Evolutionary conservation across 2,329 filamentous ascomycete species (phyloP), one percentile per base, ranked within the genome.

Genomic region (Fusarium lyarnte): DNA sequence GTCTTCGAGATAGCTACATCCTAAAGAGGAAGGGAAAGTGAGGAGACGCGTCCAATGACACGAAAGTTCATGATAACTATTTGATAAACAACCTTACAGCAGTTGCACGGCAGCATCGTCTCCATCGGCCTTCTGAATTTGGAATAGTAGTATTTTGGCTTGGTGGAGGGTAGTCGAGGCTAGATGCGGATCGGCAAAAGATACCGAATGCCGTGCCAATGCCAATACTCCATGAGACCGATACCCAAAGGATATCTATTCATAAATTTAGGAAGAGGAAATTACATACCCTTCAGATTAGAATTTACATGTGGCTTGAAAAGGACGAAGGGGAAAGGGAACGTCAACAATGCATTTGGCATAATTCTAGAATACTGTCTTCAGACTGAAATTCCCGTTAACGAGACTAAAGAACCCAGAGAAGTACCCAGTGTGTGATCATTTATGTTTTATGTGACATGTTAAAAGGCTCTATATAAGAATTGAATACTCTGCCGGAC

Each of bases 91-190:
- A 19, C 19, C 41, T 29, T 51, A 17, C 19, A 10, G 10, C 47
- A 3, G 53, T 36, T 33, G 38, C 43, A 58, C 25, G 6, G 35
- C 36, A 29, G 23, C n/a, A 19, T 27, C 6, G 41, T 74, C 70
- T 73, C 70, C 70, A 74, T 73, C 66, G 71, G 58, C 66, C 70
- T 73, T 17, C 70, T 64, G 11, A 10, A 43, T 72, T 21, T 12
- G 67, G 70, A 38, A 54, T 71, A 71, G 70, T 47, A 17, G 10
- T 17, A 41, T 25, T 25, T 14, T 33, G 36, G 14, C 13, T 35
- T 27, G 23, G 8, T 19, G 16, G 25, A 17, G 42, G 55, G 57
- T 46, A 59, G 19, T 39, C 8, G 12, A 52, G 64, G 69, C 14
- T 70, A 72, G 36, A 51, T 9, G 29, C 68, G 57, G 57, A 17